Base-by-base conservation (phyloP, 805 yeast genomes). In the Hanseniaspora nectarophila region DNA sequence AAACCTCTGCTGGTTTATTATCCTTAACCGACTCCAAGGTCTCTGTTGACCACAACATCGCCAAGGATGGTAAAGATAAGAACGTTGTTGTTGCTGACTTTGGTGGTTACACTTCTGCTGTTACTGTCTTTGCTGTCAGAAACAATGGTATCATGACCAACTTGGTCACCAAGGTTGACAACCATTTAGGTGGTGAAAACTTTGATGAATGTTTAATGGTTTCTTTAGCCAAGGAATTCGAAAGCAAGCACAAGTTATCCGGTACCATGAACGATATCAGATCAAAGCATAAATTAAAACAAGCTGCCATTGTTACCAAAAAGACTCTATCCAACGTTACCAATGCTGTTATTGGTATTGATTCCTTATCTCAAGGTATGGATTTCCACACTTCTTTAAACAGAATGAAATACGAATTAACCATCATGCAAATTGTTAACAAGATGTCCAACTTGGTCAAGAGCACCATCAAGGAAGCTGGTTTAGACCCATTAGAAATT, bases 101-200 rank as follows among this genome's bases (percentile, higher is more conserved):
- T 62, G 98, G 98, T 67, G 97, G 95, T 64, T 76, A 88, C 60
- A 78, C 97, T 70, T 82, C 95, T 39, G 97, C 92, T 65, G 96
- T 89, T 56, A 95, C 97, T 55, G 89, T 92, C 48, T 73, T 92
- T 61, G 81, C 97, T 38, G 85, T 82, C 51, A 81, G 97, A 73
- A 95, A 95, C 57, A 53, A 53, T 20, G 98, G 98, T 62, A 78
- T 92, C 59, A 75, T 85, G 70, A 90, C 98, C 53, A 73, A 87
- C 44, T 74, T 92, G 60, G 82, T 95, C 55, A 86, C 96, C 58
- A 78, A 80, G 54, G 95, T 88, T 64, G 84, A 85, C 66, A 73
- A 73, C 60, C 80, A 77, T 51, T 76, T 92, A 56, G 97, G 97
- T 63, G 98, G 98, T 67, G 83, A 80, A 61, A 73, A 78, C 65